phyloP scores from a whole-genome alignment of 2,329 filamentous ascomycete genomes.

The Ceratocystis harringtonii region DNA sequence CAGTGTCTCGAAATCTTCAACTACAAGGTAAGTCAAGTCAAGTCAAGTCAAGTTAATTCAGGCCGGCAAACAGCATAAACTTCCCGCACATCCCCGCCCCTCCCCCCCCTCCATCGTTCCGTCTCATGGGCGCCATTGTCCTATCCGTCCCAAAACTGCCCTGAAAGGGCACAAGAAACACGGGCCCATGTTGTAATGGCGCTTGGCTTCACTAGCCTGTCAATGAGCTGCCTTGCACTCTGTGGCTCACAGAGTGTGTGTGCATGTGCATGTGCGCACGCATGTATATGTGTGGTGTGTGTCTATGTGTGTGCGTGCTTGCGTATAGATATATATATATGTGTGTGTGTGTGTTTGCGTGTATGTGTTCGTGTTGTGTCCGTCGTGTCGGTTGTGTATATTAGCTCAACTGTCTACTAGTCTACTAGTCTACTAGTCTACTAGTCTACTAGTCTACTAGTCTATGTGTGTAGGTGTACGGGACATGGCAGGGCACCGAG shows the following conservation, averaged over 20 bases:
- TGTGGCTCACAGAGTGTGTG: neutral
- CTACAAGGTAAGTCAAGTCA: constrained; percentile 24
- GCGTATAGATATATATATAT: too few species aligned
- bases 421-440: too few species aligned
- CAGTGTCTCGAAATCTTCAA: constrained; percentile 45
- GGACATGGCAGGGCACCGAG: neutral
- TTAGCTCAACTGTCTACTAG: neutral
- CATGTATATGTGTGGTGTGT: neutral
- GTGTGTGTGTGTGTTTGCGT: too few species aligned
- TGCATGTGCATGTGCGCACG: neutral
- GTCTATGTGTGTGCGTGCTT: neutral
- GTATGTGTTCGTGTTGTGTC: neutral
- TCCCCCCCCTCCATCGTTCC: too few species aligned
- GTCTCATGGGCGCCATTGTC: too few species aligned
- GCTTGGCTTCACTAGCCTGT: neutral
- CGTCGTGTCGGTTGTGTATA: too few species aligned
- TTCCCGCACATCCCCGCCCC: neutral
- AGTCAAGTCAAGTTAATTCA: neutral
- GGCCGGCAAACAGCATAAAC: neutral
- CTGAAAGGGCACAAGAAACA: neutral
- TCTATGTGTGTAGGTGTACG: neutral
- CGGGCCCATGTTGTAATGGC: neutral
- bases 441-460: neutral
- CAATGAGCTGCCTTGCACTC: neutral
- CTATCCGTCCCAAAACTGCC: neutral